Evolutionary conservation across 805 yeast species (phyloP), one percentile per base, ranked within the genome.

Genomic region (Metschnikowia lachancei): DNA sequence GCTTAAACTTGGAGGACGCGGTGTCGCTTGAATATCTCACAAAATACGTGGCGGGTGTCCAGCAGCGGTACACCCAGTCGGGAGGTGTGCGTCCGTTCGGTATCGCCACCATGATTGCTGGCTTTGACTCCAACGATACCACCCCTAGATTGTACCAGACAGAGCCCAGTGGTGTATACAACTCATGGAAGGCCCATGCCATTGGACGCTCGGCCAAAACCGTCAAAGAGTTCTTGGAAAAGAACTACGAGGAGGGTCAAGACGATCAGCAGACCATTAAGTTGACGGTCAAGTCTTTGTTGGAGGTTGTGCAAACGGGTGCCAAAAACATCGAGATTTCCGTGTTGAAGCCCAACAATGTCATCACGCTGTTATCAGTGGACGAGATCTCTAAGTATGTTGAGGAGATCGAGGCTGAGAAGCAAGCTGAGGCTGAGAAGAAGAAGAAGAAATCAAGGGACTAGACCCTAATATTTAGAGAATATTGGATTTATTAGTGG

Each of bases 11-110:
- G 61, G 99, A 92, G 65, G 98, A 94, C 63, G 85, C 97, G 0
- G 97, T 90, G 9, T 75, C 89, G 14, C 78, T 94, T 47, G 98
- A 94, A 63, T 94, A 91, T 65, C 75, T 94, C 65, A 89, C 99
- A 31, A 85, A 86, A 65, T 88, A 88, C 61, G 88, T 94, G 53
- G 99, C 99, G n/a, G 97, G 97, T 18, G 92, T 92, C 37, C 97
- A 94, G 69, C 99, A 94, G 66, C 81, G 84, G 66, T 94, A 92
- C 70, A 94, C 99, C 5, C 99, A 94, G 69, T 83, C 95, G 41
- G 99, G 99, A 56, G 99, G 99, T 67, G 97, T 94, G 20, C 81
- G 99, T 68, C 99, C 99, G 17, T 94, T 94, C 65, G 99, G 99
- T 48, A 87, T 94, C 57, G 85, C 97, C 42, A 94, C 97, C 24